A percentile compares a stretch with the other conserved stretches of the same genome.
Conservation (phyloP, 169 alveolate species). For the Besnoitia besnoiti region DNA sequence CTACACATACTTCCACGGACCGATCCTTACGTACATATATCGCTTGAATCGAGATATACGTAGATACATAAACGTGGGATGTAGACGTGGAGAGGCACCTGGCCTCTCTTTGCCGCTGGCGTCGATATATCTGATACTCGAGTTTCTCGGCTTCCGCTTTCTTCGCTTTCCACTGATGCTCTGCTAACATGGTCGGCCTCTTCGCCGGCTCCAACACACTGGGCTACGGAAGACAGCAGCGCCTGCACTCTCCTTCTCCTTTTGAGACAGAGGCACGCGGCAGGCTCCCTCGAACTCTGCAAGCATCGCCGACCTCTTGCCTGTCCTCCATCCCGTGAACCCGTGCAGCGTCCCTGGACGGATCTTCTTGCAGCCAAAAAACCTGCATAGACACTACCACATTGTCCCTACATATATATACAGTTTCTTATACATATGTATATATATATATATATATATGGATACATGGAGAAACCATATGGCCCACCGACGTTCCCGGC, state of each 20-base stretch:
- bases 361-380: not conserved
- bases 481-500: too few species aligned
- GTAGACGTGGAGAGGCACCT: not conserved
- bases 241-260: not conserved
- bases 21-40: not conserved
- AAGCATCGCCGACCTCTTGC: not conserved
- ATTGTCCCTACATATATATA: too few species aligned
- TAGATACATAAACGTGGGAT: not conserved
- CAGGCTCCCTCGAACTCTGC: not conserved
- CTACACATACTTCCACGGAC: too few species aligned
- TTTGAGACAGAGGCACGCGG: not conserved
- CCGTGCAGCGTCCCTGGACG: not conserved
- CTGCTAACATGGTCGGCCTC: not conserved
- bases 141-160: not conserved
- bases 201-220: not conserved
- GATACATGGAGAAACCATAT: too few species aligned
- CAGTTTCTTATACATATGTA: too few species aligned
- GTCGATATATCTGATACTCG: too few species aligned
- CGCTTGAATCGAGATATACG: not conserved
- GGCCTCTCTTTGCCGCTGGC: not conserved
- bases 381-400: constrained; percentile 4
- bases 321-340: not conserved
- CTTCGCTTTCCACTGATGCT: not conserved
- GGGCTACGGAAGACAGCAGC: not conserved
- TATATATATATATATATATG: too few species aligned